These are phyloP conservation scores for Trypanosoma platydactyli DNA, from an alignment of 208 protist species.

Conservation along the genomic window DNA sequence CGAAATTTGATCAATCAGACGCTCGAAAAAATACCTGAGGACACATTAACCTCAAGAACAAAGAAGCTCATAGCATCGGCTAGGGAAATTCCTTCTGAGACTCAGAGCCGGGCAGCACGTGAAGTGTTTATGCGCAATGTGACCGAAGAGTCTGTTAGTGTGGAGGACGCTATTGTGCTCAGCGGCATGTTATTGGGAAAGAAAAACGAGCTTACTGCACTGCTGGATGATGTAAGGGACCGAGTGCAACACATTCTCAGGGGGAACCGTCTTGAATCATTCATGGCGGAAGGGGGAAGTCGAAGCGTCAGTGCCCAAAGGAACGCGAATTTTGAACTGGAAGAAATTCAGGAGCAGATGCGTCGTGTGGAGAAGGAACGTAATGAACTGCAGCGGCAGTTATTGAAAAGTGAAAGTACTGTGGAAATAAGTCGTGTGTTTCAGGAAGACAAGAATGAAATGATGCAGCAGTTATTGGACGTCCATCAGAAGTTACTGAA, in stretches of 20 bases:
- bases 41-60: constrained; percentile 19
- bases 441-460: constrained; percentile 37
- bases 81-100: constrained; percentile 12
- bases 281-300: neutral
- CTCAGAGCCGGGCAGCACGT: constrained; percentile 12
- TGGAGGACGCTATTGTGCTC: constrained; percentile 39
- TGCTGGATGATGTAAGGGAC: constrained; percentile 25
- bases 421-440: constrained; percentile 4
- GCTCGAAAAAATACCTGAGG: constrained; percentile 8
- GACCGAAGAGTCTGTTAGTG: constrained; percentile 24
- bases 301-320: neutral
- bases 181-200: constrained; percentile 32
- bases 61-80: constrained; percentile 22
- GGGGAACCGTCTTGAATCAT: constrained; percentile 6
- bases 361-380: constrained; percentile 38
- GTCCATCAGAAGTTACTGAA: constrained; percentile 36
- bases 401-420: constrained; percentile 1
- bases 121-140: constrained; percentile 24
- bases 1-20: constrained; percentile 2
- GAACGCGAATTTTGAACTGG: neutral
- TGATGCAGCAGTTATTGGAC: constrained; percentile 42
- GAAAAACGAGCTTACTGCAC: constrained; percentile 31
- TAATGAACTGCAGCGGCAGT: constrained; percentile 34
- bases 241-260: constrained; percentile 18
- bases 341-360: constrained; percentile 31